Conservation (phyloP, 768 basidiomycete species). For the Pleurotus citrinopileatus region DNA sequence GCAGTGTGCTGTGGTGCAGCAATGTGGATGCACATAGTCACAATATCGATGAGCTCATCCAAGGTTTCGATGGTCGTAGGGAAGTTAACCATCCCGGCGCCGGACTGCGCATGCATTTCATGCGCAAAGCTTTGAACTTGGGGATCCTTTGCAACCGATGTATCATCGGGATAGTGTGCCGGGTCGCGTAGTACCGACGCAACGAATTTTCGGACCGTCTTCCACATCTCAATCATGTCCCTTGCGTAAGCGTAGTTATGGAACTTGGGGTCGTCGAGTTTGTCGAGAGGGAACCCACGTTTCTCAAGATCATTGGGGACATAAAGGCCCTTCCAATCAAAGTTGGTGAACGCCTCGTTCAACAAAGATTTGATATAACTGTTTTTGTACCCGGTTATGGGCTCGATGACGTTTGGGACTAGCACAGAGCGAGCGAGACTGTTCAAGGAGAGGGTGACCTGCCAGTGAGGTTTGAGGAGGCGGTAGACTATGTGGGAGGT, state of each 20-base stretch:
- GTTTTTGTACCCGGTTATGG: slow-evolving; percentile 16
- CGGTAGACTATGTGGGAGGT: slow-evolving; percentile 20
- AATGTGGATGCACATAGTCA: slow-evolving; percentile 30
- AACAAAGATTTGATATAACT: slow-evolving; percentile 16
- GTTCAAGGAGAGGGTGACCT: slow-evolving; percentile 26
- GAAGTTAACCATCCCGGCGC: slow-evolving; percentile 21
- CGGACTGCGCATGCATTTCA: neutral
- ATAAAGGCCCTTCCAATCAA: slow-evolving; percentile 24
- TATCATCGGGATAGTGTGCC: slow-evolving; percentile 17
- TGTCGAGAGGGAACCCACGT: slow-evolving; percentile 25
- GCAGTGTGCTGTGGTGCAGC: slow-evolving; percentile 30
- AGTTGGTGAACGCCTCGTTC: slow-evolving; percentile 19
- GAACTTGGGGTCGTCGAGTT: slow-evolving; percentile 22
- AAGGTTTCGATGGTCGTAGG: slow-evolving; percentile 21
- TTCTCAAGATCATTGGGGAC: slow-evolving; percentile 23
- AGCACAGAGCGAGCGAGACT: slow-evolving; percentile 21
- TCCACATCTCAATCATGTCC: slow-evolving; percentile 22
- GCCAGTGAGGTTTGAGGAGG: slow-evolving; percentile 26
- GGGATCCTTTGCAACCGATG: slow-evolving; percentile 17
- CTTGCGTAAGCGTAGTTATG: slow-evolving; percentile 28
- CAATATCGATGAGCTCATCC: slow-evolving; percentile 24
- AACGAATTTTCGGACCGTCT: slow-evolving; percentile 23
- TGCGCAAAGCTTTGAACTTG: slow-evolving; percentile 6
- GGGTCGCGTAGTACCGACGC: slow-evolving; percentile 13
- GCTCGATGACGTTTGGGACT: slow-evolving; percentile 22